Evolutionary conservation across 2,329 filamentous ascomycete genomes (phyloP).

Genomic region (Colletotrichum sp.): DNA sequence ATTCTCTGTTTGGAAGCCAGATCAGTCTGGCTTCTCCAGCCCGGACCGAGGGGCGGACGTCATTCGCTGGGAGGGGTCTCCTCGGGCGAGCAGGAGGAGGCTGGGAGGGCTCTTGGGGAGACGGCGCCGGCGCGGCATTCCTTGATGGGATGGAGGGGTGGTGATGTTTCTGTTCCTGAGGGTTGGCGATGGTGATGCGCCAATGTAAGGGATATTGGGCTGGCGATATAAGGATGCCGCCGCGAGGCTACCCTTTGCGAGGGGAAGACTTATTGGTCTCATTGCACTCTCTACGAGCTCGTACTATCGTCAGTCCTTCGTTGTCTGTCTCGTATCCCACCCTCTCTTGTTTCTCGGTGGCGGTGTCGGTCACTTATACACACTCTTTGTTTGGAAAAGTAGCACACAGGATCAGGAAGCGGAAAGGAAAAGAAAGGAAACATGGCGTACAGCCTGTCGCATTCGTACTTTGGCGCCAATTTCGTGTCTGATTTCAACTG

Average conservation of each 20-base stretch:
- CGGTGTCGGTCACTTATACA: neutral
- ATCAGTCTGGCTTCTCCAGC: neutral
- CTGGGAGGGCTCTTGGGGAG: neutral
- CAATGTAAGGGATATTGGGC: neutral
- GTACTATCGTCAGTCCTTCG: neutral
- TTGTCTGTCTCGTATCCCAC: neutral
- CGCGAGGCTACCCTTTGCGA: neutral
- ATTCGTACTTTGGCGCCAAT: conserved; percentile 47
- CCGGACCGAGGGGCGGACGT: neutral
- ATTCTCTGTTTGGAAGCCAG: neutral
- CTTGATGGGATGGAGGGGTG: neutral
- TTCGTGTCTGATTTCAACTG: conserved; percentile 56
- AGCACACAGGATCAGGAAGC: neutral
- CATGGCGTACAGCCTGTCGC: conserved; percentile 43
- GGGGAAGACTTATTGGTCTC: neutral
- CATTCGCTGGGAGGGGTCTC: neutral
- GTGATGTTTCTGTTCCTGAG: neutral
- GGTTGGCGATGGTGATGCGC: neutral
- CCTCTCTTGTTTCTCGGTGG: neutral
- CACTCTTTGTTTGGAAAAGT: neutral
- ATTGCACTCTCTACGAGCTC: neutral
- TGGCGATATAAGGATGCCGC: conserved; percentile 9
- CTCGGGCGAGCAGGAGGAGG: neutral
- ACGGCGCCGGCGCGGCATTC: neutral
- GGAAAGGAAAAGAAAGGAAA: neutral